Base-by-base conservation (phyloP, 192 early-diverging fungal species). In the Backusella tuberculispora region DNA sequence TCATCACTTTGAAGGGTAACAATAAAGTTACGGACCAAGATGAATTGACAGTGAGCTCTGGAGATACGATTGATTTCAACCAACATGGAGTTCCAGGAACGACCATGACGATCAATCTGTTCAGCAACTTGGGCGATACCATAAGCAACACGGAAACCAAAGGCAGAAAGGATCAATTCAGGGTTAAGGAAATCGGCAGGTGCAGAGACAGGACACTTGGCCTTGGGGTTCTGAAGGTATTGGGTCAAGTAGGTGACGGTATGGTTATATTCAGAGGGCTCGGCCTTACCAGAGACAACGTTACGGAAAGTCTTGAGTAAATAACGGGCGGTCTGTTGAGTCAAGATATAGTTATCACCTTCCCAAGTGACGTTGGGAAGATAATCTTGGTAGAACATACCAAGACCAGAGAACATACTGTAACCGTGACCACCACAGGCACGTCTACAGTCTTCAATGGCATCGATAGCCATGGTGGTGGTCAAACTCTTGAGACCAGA, bases 261-360 rank as follows among this genome's bases (percentile, higher is more conserved):
- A 38, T 80, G 77, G 71, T 78, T 84, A 71, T 81, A 77, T 74
- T 87, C 83, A 45, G 84, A 80, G 10, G 80, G 71, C 46, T 79
- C 79, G 10, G 78, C 76, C 81, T 86, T 86, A 53, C 81, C 84
- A 17, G 83, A 79, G 14, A 85, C 79, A 42, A 92, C 69, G n/a
- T 79, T 82, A 63, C 86, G 88, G 76, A 91, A 85, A 50, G 87
- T 86, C 78, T 89, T 92, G 76, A 94, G 69, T 37, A 96, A 83
- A 80, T 92, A 95, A 44, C 93, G 92, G 43, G 88, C 84, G 15
- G 92, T 92, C 85, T 97, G 95, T 80, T 95, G 95, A 6, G 92
- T 92, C 72, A 97, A 78, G 21, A 97, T 86, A 77, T 92, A 91
- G 86, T 95, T 95, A 76, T 95, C 93, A 63, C 93, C 93, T 79